phyloP scores from a whole-genome alignment of 2,329 filamentous ascomycete species.

The Penicillium rolfsii region DNA sequence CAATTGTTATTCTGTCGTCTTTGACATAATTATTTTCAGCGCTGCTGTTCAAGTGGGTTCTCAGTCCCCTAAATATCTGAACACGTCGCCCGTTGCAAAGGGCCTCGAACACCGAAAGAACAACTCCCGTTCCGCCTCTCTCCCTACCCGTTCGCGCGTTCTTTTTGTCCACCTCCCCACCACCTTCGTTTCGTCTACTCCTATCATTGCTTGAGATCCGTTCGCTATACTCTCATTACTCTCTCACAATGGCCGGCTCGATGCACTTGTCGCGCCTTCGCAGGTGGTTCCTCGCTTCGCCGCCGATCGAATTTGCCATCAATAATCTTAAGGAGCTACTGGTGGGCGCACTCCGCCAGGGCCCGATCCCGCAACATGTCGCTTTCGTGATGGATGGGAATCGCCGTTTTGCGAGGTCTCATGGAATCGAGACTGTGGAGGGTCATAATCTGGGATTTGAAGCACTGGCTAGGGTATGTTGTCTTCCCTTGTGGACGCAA shows the following conservation, averaged over 20 bases:
- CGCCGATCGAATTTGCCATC: conserved; percentile 88
- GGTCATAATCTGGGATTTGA: conserved; percentile 96
- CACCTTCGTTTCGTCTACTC: conserved; percentile 12
- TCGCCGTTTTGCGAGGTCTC: conserved; percentile 82
- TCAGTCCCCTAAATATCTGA: conserved; percentile 12
- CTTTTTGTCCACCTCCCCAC: conserved; percentile 2
- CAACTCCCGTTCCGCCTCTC: conserved; percentile 9
- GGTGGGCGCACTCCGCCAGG: conserved; percentile 85
- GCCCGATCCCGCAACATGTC: conserved; percentile 89
- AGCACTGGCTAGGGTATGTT: conserved; percentile 77
- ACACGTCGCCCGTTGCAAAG: conserved; percentile 28
- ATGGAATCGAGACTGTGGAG: conserved; percentile 94
- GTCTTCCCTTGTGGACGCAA: conserved; percentile 1
- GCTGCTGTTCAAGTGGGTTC: neutral
- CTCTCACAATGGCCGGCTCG: conserved; percentile 49
- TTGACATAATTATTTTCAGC: neutral
- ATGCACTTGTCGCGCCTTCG: conserved; percentile 65
- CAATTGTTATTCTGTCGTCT: neutral
- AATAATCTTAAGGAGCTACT: conserved; percentile 78
- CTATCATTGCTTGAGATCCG: conserved; percentile 4
- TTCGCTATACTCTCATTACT: neutral
- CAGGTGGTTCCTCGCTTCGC: conserved; percentile 82
- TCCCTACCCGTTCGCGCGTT: conserved; percentile 1
- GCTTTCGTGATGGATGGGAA: conserved; percentile 99
- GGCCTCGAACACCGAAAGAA: conserved; percentile 2